Conservation (phyloP, 2,329 filamentous ascomycete species). For the Emergomyces pasteurianus region DNA sequence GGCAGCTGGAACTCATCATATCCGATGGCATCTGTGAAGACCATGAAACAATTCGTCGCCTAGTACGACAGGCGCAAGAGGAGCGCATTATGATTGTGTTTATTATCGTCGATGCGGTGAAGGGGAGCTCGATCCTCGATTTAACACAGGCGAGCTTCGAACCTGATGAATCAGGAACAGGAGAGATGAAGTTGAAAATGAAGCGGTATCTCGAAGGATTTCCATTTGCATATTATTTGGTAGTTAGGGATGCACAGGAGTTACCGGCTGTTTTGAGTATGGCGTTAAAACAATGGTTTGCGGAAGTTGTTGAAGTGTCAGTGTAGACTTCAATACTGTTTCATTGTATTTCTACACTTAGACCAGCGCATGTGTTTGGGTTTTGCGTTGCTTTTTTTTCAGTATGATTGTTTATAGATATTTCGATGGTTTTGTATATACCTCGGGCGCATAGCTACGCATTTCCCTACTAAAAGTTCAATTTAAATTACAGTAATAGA, state of each 20-base stretch:
- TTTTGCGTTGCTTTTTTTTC: background rate
- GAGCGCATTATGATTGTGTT: slow-evolving; percentile 98
- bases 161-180: slow-evolving; percentile 48
- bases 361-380: background rate
- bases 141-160: slow-evolving; percentile 78
- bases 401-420: background rate
- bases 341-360: background rate
- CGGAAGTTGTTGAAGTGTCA: slow-evolving; percentile 47
- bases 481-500: background rate
- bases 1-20: slow-evolving; percentile 89
- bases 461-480: background rate
- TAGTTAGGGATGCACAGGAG: slow-evolving; percentile 85
- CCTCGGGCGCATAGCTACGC: background rate
- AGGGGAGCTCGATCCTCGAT: slow-evolving; percentile 57
- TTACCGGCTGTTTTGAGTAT: slow-evolving; percentile 78
- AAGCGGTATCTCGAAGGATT: slow-evolving; percentile 90
- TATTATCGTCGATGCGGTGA: slow-evolving; percentile 71
- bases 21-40: slow-evolving; percentile 89
- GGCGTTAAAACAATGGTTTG: slow-evolving; percentile 91
- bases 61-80: slow-evolving; percentile 79
- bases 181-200: slow-evolving; percentile 58
- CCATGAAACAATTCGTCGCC: slow-evolving; percentile 67
- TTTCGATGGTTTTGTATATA: background rate
- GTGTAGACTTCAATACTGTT: slow-evolving; percentile 13
- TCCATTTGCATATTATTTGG: slow-evolving; percentile 92